Base-by-base conservation (phyloP, 129 eudicot species). In the Apium graveolens region DNA sequence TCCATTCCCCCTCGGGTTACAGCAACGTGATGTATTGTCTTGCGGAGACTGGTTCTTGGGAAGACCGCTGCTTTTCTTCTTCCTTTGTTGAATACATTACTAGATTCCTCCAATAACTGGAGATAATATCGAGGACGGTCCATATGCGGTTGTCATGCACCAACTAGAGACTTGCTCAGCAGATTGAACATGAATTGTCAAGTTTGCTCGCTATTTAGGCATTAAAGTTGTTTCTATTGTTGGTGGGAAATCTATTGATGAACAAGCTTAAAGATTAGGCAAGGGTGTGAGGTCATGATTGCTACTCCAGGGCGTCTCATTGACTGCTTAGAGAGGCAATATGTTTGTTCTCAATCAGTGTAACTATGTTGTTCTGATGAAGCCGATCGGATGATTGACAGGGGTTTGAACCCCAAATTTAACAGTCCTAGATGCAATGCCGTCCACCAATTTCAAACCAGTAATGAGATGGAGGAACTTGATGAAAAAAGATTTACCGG, bases 311-410 rank as follows among this genome's bases (percentile, higher is more conserved):
- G 31, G 32, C 76, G 46, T 43, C 44, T 70, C 12, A 38, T 38
- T 70, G 70, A 63, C 16, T 63, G 70, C 35, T 63, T 63, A 17
- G 70, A 63, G 32, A n/a, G 35, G 70, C 70, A 11, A 24, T 63
- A 63, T 63, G 37, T n/a, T 29, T 27, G 70, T 63, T 63, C 17
- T 63, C 0, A 63, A 63, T 10, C 70, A 63, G 70, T 63, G 70
- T 63, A 24, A 63, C 35, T 63, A 63, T n/a, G 70, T 63, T 63
- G 70, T 63, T 26, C 70, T n/a, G 70, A 63, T 27, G 70, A 63
- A 11, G 70, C 70, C 27, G 70, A 63, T 63, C 32, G 70, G 5
- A 63, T 63, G 70, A 53, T 53, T 53, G 63, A 53, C 27, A 53
- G 20, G 63, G 63, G 63, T 0, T 53, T 53, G 20, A 27, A 53